Base-by-base conservation (phyloP, 2,329 filamentous ascomycete genomes). In the Colletotrichum caudatum region DNA sequence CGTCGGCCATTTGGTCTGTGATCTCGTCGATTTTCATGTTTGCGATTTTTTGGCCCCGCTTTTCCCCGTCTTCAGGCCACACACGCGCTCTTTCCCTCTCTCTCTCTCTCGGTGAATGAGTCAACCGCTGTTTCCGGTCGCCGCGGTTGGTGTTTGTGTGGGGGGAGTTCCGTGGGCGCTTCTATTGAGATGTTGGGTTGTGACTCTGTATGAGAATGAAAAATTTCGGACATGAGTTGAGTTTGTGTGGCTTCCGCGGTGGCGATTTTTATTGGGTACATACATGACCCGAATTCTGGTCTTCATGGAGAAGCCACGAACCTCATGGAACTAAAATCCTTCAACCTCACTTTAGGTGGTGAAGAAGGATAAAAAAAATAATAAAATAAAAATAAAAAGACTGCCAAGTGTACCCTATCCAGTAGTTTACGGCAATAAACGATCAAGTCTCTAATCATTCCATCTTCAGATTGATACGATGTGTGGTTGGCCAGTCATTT, bases 1-100 rank as follows among this genome's bases (percentile, higher is more conserved):
- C 76, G 75, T 80, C 74, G 20, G 81, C 81, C 76, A 85, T 77
- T 69, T 82, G 80, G 50, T 84, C 80, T 35, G 80, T 80, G 72
- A 86, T 79, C 73, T 85, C 81, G 70, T 85, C 81, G 58, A 85
- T 79, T 44, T 80, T 77, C 82, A 85, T 81, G 23, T 67, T 77
- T 72, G 63, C 53, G 39, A 20, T 20, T 20, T 26, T 20, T 20
- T 26, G 37, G 33, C 14, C 53, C 51, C 51, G 39, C 53, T 65
- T 57, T 58, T 62, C 29, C 16, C 20, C 20, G 39, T 39, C 44
- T 37, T 20, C 39, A 5, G 41, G n/a, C 12, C 44, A 20, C 39
- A 4, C 29, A 29, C 29, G 29, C 29, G 5, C 41, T 18, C 20
- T 62, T 33, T n/a, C 29, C 11, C 44, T 23, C 14, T 16, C 35